Percentiles rank a stretch among this genome's conserved stretches.
phyloP scores from a whole-genome alignment of 2,329 filamentous ascomycete genomes.

The Fusarium setosum region DNA sequence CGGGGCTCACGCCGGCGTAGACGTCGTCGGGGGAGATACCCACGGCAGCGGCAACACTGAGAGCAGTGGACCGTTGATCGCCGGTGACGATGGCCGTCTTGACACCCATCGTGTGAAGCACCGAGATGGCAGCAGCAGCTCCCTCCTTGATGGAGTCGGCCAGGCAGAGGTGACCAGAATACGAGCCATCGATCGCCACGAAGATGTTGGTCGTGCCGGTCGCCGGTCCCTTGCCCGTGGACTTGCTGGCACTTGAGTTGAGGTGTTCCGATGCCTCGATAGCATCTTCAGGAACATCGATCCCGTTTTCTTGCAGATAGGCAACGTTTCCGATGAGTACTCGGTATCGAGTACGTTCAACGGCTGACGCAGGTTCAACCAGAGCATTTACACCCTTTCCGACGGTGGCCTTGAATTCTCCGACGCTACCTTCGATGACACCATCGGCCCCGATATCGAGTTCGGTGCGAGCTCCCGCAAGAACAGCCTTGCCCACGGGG shows the following conservation, averaged over 20 bases:
- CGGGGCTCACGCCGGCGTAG: constrained; percentile 87
- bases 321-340: constrained; percentile 86
- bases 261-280: constrained; percentile 72
- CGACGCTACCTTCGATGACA: constrained; percentile 83
- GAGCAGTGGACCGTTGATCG: constrained; percentile 85
- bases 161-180: constrained; percentile 85
- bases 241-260: constrained; percentile 57
- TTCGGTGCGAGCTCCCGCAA: constrained; percentile 79
- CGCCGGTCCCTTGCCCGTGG: constrained; percentile 48
- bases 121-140: constrained; percentile 82
- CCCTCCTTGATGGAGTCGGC: constrained; percentile 93
- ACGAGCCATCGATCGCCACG: constrained; percentile 84
- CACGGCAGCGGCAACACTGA: constrained; percentile 84
- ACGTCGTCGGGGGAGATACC: constrained; percentile 83
- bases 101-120: constrained; percentile 86
- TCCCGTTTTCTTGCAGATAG: constrained; percentile 78
- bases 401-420: constrained; percentile 85
- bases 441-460: constrained; percentile 79
- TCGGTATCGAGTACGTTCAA: constrained; percentile 77
- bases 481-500: constrained; percentile 90
- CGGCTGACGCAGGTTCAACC: constrained; percentile 79
- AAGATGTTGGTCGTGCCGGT: constrained; percentile 92
- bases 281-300: constrained; percentile 73
- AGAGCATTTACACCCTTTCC: constrained; percentile 86
- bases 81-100: constrained; percentile 93